A percentile compares a stretch with the other conserved stretches of the same genome.
Evolutionary conservation across 768 basidiomycete species (phyloP).

Genomic region (Amanita phalloides): DNA sequence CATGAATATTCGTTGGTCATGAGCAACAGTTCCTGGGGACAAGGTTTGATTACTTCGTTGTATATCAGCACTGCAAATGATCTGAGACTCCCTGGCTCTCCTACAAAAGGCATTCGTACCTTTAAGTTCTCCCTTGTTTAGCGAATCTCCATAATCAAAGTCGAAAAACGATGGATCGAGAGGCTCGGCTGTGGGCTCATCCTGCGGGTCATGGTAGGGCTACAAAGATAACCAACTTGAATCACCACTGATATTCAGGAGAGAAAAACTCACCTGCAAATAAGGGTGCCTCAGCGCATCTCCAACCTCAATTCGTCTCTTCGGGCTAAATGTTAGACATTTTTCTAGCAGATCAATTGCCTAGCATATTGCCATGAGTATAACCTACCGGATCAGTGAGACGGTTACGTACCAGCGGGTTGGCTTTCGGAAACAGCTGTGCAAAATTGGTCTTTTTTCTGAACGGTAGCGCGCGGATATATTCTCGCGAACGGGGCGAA

Average conservation of each 20-base stretch:
- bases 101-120: background rate
- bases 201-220: slow-evolving; percentile 64
- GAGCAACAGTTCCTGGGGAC: background rate
- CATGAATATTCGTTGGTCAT: slow-evolving; percentile 4
- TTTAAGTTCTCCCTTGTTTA: slow-evolving; percentile 4
- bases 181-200: slow-evolving; percentile 76
- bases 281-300: slow-evolving; percentile 80
- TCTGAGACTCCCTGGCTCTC: background rate
- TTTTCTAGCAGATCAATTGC: slow-evolving; percentile 1
- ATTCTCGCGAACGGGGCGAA: slow-evolving; percentile 74
- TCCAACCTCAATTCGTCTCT: slow-evolving; percentile 74
- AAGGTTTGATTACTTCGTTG: slow-evolving; percentile 3
- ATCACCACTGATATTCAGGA: slow-evolving; percentile 45
- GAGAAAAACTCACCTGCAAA: slow-evolving; percentile 25
- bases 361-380: slow-evolving; percentile 11
- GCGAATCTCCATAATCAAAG: slow-evolving; percentile 43
- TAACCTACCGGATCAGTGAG: slow-evolving; percentile 58
- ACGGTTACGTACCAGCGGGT: slow-evolving; percentile 62
- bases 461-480: slow-evolving; percentile 80
- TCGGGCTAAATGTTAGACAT: slow-evolving; percentile 69
- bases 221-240: background rate
- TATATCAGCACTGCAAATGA: slow-evolving; percentile 4
- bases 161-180: slow-evolving; percentile 84
- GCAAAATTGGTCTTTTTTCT: slow-evolving; percentile 64
- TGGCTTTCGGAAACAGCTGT: slow-evolving; percentile 69